A percentile compares a stretch with the other conserved stretches of the same genome.
Conservation (phyloP, 2,329 filamentous ascomycete genomes). For the Trichophyton verrucosum region DNA sequence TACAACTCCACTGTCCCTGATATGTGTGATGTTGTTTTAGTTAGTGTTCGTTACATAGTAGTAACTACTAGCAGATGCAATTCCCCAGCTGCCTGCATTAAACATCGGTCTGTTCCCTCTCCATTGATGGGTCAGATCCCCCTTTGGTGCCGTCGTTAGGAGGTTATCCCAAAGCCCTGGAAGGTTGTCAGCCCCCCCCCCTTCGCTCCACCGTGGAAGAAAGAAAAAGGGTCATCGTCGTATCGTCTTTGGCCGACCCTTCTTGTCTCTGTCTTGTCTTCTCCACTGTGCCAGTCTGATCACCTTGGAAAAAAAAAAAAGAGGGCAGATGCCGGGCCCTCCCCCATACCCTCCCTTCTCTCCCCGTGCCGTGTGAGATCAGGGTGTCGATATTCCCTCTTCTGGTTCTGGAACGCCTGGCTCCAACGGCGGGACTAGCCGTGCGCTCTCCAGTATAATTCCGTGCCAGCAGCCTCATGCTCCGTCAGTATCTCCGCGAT, state of each 20-base stretch:
- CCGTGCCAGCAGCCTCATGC: no score
- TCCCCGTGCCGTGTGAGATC: no score
- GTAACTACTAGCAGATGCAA: no score
- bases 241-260: neutral
- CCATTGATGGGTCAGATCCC: neutral
- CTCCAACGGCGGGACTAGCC: neutral
- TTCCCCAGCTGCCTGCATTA: neutral
- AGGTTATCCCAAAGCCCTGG: conserved; percentile 2
- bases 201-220: neutral
- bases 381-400: no score
- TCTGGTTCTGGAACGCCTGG: neutral
- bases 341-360: neutral
- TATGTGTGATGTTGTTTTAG: no score
- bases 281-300: neutral
- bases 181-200: neutral
- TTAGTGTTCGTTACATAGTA: no score
- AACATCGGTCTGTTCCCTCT: neutral
- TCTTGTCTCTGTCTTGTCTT: neutral
- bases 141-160: neutral
- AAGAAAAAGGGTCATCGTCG: neutral
- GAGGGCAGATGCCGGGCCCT: neutral
- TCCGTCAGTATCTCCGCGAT: no score
- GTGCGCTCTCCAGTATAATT: neutral
- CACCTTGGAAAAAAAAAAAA: neutral
- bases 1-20: neutral